Conservation (phyloP, 1,284 basidiomycete species). For the Pyrrhoderma noxium region DNA sequence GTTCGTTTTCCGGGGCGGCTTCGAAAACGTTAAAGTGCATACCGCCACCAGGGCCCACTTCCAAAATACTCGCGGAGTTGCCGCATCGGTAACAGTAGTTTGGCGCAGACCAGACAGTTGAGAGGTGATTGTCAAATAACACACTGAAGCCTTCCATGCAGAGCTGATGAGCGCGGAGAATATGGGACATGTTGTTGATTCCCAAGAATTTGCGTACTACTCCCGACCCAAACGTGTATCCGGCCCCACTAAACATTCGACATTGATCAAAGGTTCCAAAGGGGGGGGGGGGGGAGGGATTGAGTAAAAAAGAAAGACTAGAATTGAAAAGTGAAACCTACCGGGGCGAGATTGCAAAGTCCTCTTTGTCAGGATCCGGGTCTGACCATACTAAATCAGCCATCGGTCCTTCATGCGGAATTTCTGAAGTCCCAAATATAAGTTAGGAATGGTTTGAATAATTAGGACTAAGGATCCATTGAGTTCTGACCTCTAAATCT, state of each 20-base stretch:
- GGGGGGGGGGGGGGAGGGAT: slow-evolving; percentile 9
- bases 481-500: slow-evolving; percentile 77
- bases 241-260: slow-evolving; percentile 70
- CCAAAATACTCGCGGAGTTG: slow-evolving; percentile 93
- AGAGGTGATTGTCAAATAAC: slow-evolving; percentile 90
- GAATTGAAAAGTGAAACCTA: slow-evolving; percentile 31
- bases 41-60: slow-evolving; percentile 84
- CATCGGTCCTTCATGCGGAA: slow-evolving; percentile 99
- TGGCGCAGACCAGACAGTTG: slow-evolving; percentile 97
- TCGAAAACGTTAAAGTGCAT: slow-evolving; percentile 99
- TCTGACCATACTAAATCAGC: slow-evolving; percentile 99
- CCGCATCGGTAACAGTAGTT: slow-evolving; percentile 99
- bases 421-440: slow-evolving; percentile 54
- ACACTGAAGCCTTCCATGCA: slow-evolving; percentile 99
- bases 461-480: slow-evolving; percentile 6
- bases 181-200: slow-evolving; percentile 95
- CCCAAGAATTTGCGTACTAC: slow-evolving; percentile 98
- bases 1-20: slow-evolving; percentile 96
- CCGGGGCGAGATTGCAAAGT: slow-evolving; percentile 98
- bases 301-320: neutral
- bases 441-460: slow-evolving; percentile 21
- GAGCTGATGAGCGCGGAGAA: slow-evolving; percentile 95
- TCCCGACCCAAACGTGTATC: slow-evolving; percentile 97
- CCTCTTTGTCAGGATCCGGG: slow-evolving; percentile 98
- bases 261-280: slow-evolving; percentile 15